These are phyloP conservation scores for Inga leiocalycina DNA, from an alignment of 306 rosid species.

Conservation along the genomic window DNA sequence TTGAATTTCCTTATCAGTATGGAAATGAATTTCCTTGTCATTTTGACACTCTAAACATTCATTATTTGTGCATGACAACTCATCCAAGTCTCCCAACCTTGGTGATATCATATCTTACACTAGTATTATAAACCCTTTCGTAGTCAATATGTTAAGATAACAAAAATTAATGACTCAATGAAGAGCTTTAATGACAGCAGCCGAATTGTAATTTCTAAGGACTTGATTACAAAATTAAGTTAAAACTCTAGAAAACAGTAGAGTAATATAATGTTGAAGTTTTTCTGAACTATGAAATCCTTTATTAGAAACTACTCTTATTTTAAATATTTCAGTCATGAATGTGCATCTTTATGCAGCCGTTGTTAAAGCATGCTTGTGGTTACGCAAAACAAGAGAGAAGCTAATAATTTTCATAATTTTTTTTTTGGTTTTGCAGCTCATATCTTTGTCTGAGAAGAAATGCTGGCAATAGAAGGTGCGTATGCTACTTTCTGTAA, in stretches of 20 bases:
- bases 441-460: conserved; percentile 78
- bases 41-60: neutral
- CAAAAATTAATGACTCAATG: neutral
- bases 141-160: neutral
- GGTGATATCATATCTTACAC: neutral
- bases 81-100: neutral
- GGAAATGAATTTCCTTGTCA: neutral
- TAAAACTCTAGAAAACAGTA: neutral
- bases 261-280: neutral
- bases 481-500: neutral
- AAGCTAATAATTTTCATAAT: conserved; percentile 33
- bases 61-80: neutral
- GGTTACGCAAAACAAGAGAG: conserved; percentile 2
- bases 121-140: neutral
- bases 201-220: neutral
- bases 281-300: neutral
- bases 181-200: neutral
- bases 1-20: neutral
- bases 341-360: neutral
- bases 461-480: conserved; percentile 54
- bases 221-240: neutral
- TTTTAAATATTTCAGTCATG: neutral
- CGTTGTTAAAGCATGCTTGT: neutral
- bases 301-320: neutral
- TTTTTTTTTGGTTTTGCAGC: conserved; percentile 54